Base-by-base conservation (phyloP, 2,329 filamentous ascomycete species). In the Trichophyton rubrum region DNA sequence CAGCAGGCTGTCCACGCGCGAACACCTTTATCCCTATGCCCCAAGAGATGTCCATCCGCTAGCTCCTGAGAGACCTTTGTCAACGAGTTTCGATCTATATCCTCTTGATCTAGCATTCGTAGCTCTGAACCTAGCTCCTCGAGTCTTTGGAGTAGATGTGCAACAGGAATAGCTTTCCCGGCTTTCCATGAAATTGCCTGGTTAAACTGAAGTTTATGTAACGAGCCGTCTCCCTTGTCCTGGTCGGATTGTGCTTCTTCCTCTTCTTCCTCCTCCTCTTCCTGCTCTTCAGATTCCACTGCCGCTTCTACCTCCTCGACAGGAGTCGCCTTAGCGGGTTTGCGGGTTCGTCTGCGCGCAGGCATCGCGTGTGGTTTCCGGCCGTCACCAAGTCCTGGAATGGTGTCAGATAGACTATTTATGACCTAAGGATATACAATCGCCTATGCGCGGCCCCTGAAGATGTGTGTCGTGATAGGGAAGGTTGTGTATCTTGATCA, bases 21-120 rank as follows among this genome's bases (percentile, higher is more conserved):
- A 65, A 99, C 90, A 60, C 93, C 93, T 65, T 86, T 88, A 73
- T 99, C 93, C 77, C 95, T 95, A 75, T 99, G 93, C 62, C 84
- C 84, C 55, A 99, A 77, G 24, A 99, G 79, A 69, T 93, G 90
- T 63, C 86, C 85, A 64, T 86, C 85, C 4, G 86, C 89, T 51
- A 99, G 81, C 68, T 96, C 89, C 70, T 90, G 88, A 59, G 92
- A 89, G 64, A 95, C 88, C 58, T 86, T 85, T 63, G 81, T 83
- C 65, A 97, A 80, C n/a, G 90, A 91, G n/a, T 87, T 84, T 67
- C 88, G 84, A 62, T 95, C 85, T 61, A 87, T 84, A 61, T 87
- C 86, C 68, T 96, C 91, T 73, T 97, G 91, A 63, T 96, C 91
- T 68, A 96, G 83, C 62, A 87, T 85, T 64, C 84, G 81, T 65